Evolutionary conservation across 2,329 filamentous ascomycete genomes (phyloP).

Genomic region (Aspergillus ochraceoroseus): DNA sequence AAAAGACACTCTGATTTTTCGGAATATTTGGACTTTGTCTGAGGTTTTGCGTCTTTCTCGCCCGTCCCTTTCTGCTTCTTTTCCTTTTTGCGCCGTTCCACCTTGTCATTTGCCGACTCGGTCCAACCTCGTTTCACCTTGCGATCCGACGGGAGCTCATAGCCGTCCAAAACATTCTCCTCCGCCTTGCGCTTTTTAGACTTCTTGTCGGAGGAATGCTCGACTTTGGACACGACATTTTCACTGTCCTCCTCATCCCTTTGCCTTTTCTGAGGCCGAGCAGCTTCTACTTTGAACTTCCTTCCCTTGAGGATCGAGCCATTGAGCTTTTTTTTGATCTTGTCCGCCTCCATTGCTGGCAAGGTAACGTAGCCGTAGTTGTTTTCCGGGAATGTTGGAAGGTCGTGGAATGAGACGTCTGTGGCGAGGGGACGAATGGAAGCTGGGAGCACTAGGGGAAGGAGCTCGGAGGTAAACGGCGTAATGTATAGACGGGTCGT

Average conservation of each 20-base stretch:
- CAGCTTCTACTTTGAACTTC: conserved; percentile 80
- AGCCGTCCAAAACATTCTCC: conserved; percentile 57
- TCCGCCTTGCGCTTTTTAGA: conserved; percentile 50
- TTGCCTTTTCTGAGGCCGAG: conserved; percentile 59
- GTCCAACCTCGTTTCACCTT: conserved; percentile 90
- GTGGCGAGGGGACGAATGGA: conserved; percentile 62
- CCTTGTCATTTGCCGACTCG: conserved; percentile 53
- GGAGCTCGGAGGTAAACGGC: conserved; percentile 71
- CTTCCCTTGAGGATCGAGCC: conserved; percentile 76
- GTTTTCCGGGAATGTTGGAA: conserved; percentile 84
- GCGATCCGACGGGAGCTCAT: conserved; percentile 66
- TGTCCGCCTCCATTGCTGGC: conserved; percentile 76
- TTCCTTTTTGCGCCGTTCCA: conserved; percentile 43
- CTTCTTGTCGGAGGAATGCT: conserved; percentile 40
- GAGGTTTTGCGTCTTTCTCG: conserved; percentile 54
- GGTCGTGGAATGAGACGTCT: conserved; percentile 79
- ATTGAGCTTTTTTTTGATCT: conserved; percentile 84
- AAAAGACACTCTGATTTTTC: conserved; percentile 77
- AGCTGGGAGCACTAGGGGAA: conserved; percentile 66
- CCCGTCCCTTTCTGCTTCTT: conserved; percentile 51
- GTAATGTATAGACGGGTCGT: conserved; percentile 72
- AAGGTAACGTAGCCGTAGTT: conserved; percentile 87
- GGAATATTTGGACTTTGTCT: conserved; percentile 70
- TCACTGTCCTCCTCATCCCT: conserved; percentile 37
- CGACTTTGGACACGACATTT: conserved; percentile 29